These are phyloP conservation scores for Diaporthe sp. DNA, from an alignment of 2,329 filamentous ascomycete species.

Conservation along the genomic window DNA sequence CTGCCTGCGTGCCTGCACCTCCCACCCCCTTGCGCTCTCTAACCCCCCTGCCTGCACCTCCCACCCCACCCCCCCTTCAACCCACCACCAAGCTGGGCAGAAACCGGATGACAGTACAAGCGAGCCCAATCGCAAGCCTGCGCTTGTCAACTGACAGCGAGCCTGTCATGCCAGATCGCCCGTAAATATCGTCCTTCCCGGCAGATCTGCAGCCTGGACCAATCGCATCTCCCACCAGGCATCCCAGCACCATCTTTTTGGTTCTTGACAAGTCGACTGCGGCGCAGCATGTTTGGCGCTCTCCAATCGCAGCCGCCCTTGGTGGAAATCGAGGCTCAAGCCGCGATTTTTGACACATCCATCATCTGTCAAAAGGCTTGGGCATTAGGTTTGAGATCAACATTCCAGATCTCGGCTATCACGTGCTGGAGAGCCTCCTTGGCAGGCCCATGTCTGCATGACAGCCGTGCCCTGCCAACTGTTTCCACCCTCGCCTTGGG, in stretches of 20 bases:
- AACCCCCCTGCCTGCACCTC: not conserved
- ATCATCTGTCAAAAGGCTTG: constrained; percentile 33
- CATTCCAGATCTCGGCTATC: constrained; percentile 14
- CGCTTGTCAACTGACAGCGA: constrained; percentile 39
- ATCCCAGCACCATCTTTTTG: constrained; percentile 27
- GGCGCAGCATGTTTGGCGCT: constrained; percentile 17
- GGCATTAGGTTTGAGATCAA: constrained; percentile 22
- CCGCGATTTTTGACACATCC: constrained; percentile 24
- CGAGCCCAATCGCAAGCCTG: constrained; percentile 38
- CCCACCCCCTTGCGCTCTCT: not conserved
- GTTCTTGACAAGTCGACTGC: constrained; percentile 34
- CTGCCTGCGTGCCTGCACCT: not conserved
- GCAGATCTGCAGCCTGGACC: constrained; percentile 39
- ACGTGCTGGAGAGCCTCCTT: constrained; percentile 21
- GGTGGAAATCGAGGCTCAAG: constrained; percentile 6
- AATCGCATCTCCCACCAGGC: constrained; percentile 37
- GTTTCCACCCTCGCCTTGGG: constrained; percentile 26
- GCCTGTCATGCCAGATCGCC: constrained; percentile 40
- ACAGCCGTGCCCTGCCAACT: constrained; percentile 16
- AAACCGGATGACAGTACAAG: constrained; percentile 41
- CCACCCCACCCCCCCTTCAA: not conserved
- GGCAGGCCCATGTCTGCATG: constrained; percentile 28
- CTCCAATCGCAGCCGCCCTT: constrained; percentile 34
- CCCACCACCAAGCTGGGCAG: constrained; percentile 32
- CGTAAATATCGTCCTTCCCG: constrained; percentile 39